phyloP scores from a whole-genome alignment of 2,329 filamentous ascomycete genomes.

The Lasiodiplodia sp. region DNA sequence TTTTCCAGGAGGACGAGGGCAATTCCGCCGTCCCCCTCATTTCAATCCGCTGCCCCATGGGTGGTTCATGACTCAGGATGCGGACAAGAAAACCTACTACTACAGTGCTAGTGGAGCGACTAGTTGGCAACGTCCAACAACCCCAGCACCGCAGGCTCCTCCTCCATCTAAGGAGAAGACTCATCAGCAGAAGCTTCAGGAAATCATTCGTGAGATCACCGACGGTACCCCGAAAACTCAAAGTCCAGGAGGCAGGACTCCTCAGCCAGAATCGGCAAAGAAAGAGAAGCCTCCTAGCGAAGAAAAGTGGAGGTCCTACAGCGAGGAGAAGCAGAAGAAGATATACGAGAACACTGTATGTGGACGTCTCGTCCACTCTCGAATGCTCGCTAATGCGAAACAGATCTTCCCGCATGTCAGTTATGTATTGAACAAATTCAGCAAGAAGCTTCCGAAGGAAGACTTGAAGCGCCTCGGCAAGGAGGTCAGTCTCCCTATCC shows the following conservation, averaged over 20 bases:
- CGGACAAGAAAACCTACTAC: constrained; percentile 74
- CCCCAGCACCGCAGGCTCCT: constrained; percentile 67
- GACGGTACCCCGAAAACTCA: constrained; percentile 64
- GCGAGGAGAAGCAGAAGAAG: constrained; percentile 89
- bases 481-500: constrained; percentile 55
- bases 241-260: constrained; percentile 66
- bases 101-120: constrained; percentile 80
- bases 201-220: constrained; percentile 77
- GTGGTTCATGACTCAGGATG: constrained; percentile 80
- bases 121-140: constrained; percentile 81
- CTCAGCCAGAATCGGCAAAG: constrained; percentile 65
- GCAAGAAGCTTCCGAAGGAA: constrained; percentile 84
- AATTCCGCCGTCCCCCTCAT: constrained; percentile 51
- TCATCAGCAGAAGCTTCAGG: constrained; percentile 78
- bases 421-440: constrained; percentile 85
- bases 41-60: constrained; percentile 74
- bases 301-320: constrained; percentile 74
- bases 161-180: constrained; percentile 70
- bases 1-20: constrained; percentile 46
- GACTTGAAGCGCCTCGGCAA: constrained; percentile 70
- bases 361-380: constrained; percentile 29
- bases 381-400: constrained; percentile 31
- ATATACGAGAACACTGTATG: constrained; percentile 92
- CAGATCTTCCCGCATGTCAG: constrained; percentile 87
- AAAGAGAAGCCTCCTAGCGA: constrained; percentile 58